Conservation (phyloP, 73 alveolate species). For the Blepharisma stoltei region DNA sequence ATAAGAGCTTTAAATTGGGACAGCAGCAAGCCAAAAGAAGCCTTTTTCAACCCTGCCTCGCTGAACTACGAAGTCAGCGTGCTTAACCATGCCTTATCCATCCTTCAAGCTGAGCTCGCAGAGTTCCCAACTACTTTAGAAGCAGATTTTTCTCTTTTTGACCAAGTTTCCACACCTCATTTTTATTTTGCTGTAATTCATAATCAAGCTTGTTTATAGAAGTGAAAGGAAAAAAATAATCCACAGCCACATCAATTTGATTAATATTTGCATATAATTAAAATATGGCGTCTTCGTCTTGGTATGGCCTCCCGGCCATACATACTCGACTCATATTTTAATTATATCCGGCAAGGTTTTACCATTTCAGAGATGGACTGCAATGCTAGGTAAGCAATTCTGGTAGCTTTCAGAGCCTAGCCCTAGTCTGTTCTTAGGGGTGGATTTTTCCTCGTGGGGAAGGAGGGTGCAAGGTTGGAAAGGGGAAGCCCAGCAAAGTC, state of each 20-base stretch:
- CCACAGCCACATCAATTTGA: neutral
- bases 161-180: neutral
- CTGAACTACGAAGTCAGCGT: neutral
- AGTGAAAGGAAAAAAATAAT: neutral
- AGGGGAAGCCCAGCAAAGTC: too few relatives aligned
- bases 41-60: neutral
- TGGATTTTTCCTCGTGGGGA: too few relatives aligned
- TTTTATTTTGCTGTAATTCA: slow-evolving; percentile 1
- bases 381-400: too few relatives aligned
- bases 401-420: too few relatives aligned
- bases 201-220: neutral
- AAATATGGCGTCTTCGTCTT: too few relatives aligned
- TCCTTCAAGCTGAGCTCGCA: neutral
- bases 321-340: too few relatives aligned
- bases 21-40: neutral
- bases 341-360: too few relatives aligned
- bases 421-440: too few relatives aligned
- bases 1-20: neutral
- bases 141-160: slow-evolving; percentile 7
- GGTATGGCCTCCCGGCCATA: too few relatives aligned
- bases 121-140: slow-evolving; percentile 1
- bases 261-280: neutral
- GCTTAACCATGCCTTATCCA: neutral
- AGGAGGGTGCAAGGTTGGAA: too few relatives aligned
- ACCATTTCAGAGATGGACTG: too few relatives aligned